Percentiles rank a stretch among this genome's conserved stretches.
Conservation (phyloP, 176 grass and related monocot genomes). For the Aegilops longissima region DNA sequence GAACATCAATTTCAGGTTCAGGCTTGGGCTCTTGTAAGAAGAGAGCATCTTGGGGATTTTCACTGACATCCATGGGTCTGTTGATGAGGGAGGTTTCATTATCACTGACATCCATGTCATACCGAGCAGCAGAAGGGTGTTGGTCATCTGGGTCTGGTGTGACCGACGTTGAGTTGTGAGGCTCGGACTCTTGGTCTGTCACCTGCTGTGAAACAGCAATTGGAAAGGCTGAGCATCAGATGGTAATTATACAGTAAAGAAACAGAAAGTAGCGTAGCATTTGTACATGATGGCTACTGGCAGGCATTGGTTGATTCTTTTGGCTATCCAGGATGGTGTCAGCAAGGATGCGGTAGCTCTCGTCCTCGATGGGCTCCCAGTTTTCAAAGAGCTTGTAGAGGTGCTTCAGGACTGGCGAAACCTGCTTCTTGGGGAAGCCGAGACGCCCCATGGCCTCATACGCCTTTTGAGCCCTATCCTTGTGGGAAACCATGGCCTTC, state of each 20-base stretch:
- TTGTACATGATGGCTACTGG: neutral
- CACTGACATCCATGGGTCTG: constrained; percentile 22
- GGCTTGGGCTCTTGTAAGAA: constrained; percentile 56
- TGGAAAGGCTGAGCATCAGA: neutral
- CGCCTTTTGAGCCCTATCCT: constrained; percentile 39
- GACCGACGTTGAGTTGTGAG: neutral
- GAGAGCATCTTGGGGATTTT: constrained; percentile 12
- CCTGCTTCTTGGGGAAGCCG: constrained; percentile 42
- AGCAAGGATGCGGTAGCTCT: constrained; percentile 50
- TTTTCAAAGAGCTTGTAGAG: constrained; percentile 51
- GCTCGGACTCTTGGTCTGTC: neutral
- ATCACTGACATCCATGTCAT: neutral
- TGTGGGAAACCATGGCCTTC: constrained; percentile 26
- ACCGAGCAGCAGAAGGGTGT: neutral
- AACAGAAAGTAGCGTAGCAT: neutral
- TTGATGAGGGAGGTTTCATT: constrained; percentile 29
- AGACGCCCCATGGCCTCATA: constrained; percentile 48
- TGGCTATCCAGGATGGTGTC: constrained; percentile 53
- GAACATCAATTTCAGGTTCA: constrained; percentile 32
- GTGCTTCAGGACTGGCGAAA: constrained; percentile 43
- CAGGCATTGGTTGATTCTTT: neutral
- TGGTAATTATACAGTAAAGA: neutral
- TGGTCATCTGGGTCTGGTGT: neutral
- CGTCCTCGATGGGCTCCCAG: constrained; percentile 81
- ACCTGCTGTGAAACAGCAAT: neutral